Base-by-base conservation (phyloP, 1,284 basidiomycete genomes). In the Bjerkandera adusta region DNA sequence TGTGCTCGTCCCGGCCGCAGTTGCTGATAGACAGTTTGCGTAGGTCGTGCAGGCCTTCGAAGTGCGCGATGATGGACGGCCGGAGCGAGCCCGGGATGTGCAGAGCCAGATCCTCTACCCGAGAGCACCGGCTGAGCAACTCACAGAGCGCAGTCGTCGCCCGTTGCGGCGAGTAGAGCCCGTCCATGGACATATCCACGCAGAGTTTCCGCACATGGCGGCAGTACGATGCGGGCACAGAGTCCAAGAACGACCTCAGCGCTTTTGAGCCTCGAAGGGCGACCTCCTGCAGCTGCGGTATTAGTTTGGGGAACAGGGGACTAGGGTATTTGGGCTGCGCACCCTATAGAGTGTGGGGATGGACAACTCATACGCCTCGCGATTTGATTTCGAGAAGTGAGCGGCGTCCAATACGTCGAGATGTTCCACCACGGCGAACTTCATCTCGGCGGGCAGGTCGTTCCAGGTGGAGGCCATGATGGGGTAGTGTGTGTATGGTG, bases 381-480 rank as follows among this genome's bases (percentile, higher is more conserved):
- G 67, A 62, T 76, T 72, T 3, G 74, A 62, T 45, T 57, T 62
- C 27, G 73, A 68, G 51, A 80, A 58, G 16, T 71, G 54, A 26
- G 61, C 59, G 39, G 80, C 69, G 32, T 68, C 63, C 26, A 45
- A 7, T n/a, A 57, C 51, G 34, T 72, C 70, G 57, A 87, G 74
- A 46, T 66, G 61, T 32, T 70, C 73, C 35, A 81, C 65, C 58
- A 88, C 59, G 22, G 75, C 66, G 56, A 81, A 70, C 63, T 79
- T 79, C 62, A 88, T 78, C 55, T 88, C 85, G 0, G 68, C 66
- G 27, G 85, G 85, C 56, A 88, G 79, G 27, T 61, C 36, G 47
- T 68, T 57, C 85, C 84, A 87, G 24, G 49, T 41, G 12, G 47
- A 25, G 22, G 36, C 29, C 35, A 26, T 13, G 18, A 21, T 25